Evolutionary conservation across 2,329 filamentous ascomycete species (phyloP).

Genomic region (Penicillium sp.): DNA sequence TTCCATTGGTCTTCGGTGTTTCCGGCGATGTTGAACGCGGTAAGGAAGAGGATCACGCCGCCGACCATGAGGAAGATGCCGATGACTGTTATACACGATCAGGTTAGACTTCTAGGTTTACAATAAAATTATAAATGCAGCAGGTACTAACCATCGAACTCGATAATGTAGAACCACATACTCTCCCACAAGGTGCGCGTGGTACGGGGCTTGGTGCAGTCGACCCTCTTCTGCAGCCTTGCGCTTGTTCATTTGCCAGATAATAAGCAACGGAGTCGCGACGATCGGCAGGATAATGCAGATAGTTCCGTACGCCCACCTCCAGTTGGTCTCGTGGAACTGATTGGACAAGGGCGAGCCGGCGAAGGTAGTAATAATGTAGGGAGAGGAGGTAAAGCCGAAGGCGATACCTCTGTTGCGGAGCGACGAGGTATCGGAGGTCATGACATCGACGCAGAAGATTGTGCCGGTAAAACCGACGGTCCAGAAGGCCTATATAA

Average conservation of each 20-base stretch:
- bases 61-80: slow-evolving; percentile 64
- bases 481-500: not conserved
- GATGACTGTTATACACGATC: slow-evolving; percentile 38
- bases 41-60: slow-evolving; percentile 57
- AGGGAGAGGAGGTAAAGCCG: slow-evolving; percentile 63
- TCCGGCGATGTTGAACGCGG: slow-evolving; percentile 56
- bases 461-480: slow-evolving; percentile 50
- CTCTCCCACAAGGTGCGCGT: slow-evolving; percentile 51
- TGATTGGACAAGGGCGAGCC: slow-evolving; percentile 58
- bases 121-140: too few relatives aligned
- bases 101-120: too few relatives aligned
- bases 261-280: slow-evolving; percentile 57
- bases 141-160: slow-evolving; percentile 57
- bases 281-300: slow-evolving; percentile 63
- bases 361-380: slow-evolving; percentile 64
- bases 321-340: slow-evolving; percentile 56
- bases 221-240: slow-evolving; percentile 59
- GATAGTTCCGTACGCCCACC: slow-evolving; percentile 67
- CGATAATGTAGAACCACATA: slow-evolving; percentile 56
- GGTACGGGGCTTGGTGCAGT: slow-evolving; percentile 48
- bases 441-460: slow-evolving; percentile 62
- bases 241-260: slow-evolving; percentile 59
- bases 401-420: slow-evolving; percentile 64
- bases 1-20: slow-evolving; percentile 34
- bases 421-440: slow-evolving; percentile 64